Base-by-base conservation (phyloP, 2,329 filamentous ascomycete genomes). In the Aspergillus novoparasiticus region DNA sequence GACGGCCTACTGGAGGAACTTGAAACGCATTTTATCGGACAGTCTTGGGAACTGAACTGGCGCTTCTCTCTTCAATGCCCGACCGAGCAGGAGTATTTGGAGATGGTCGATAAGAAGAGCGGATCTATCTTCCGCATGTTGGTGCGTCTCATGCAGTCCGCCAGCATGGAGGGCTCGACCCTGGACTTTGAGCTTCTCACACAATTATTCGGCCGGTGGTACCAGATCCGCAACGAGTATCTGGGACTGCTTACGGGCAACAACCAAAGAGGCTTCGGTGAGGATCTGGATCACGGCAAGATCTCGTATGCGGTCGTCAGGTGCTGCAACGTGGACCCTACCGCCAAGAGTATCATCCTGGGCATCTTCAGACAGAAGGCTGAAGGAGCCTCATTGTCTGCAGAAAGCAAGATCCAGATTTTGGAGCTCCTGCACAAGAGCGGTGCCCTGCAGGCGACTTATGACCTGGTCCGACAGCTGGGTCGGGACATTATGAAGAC, bases 241-340 rank as follows among this genome's bases (percentile, higher is more conserved):
- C 58, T 68, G 58, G 71, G 69, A 34, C 61, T 73, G 9, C 63
- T 59, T 5, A n/a, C 50, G 11, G 50, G 51, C 6, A 21, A 43
- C 23, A 53, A 50, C 34, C 41, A 50, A 14, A 56, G 53, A 62
- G 76, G 79, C 1, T 77, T 78, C 55, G 75, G 72, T 60, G 78
- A 80, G 58, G 79, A 81, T 60, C 61, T 81, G 0, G 76, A 78
- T 57, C 77, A 80, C 60, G 78, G 78, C 3, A 81, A 82, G 66
- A 72, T 72, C 62, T 76, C 75, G 0, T 71, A 78, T 11, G 70
- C 75, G 1, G 61, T 81, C 6, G 72, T 79, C 23, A 59, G 70
- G 46, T 60, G 58, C 64, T 60, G 59, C 57, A 54, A 59, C 41
- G 2, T 59, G 11, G 59, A 62, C 45, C 45, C 63, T 19, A 34